A percentile compares a stretch with the other conserved stretches of the same genome.
Conservation (phyloP, 257 asterid species). For the Jasminum sambac region DNA sequence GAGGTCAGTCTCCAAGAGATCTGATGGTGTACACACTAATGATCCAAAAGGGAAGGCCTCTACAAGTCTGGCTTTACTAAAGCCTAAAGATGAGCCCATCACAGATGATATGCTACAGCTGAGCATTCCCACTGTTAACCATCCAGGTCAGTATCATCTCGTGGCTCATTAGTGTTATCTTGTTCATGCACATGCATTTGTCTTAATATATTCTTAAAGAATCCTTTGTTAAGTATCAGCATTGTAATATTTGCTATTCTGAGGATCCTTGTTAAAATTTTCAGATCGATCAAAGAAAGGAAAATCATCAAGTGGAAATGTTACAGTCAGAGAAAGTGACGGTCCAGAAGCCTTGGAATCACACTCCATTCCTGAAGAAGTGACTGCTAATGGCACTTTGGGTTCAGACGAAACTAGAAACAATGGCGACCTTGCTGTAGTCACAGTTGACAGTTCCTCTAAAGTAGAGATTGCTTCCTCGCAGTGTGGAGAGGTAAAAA, state of each 20-base stretch:
- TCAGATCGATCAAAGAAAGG: slow-evolving; percentile 45
- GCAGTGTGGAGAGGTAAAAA: slow-evolving; percentile 54
- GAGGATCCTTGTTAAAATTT: slow-evolving; percentile 18
- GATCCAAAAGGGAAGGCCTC: slow-evolving; percentile 26
- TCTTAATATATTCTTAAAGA: slow-evolving; percentile 2
- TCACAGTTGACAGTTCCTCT: slow-evolving; percentile 31
- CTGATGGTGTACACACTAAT: slow-evolving; percentile 24
- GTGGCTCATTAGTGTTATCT: not conserved
- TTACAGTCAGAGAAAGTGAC: slow-evolving; percentile 25
- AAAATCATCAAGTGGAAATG: slow-evolving; percentile 30
- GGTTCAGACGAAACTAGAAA: slow-evolving; percentile 30
- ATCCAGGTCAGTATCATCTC: slow-evolving; percentile 27
- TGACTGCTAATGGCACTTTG: slow-evolving; percentile 20
- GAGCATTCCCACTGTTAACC: slow-evolving; percentile 21
- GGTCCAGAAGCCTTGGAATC: slow-evolving; percentile 28
- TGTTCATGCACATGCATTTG: not conserved
- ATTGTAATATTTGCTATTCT: slow-evolving; percentile 15
- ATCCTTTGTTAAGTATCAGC: slow-evolving; percentile 22
- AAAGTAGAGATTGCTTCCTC: slow-evolving; percentile 60
- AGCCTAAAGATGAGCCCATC: slow-evolving; percentile 39
- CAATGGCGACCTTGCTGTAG: slow-evolving; percentile 25
- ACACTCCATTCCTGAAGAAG: slow-evolving; percentile 29
- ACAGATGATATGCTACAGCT: slow-evolving; percentile 21
- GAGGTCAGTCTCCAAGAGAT: slow-evolving; percentile 14
- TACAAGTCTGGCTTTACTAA: slow-evolving; percentile 20